These are phyloP conservation scores for Collybia mongolica DNA, from an alignment of 768 basidiomycete species.

Conservation along the genomic window DNA sequence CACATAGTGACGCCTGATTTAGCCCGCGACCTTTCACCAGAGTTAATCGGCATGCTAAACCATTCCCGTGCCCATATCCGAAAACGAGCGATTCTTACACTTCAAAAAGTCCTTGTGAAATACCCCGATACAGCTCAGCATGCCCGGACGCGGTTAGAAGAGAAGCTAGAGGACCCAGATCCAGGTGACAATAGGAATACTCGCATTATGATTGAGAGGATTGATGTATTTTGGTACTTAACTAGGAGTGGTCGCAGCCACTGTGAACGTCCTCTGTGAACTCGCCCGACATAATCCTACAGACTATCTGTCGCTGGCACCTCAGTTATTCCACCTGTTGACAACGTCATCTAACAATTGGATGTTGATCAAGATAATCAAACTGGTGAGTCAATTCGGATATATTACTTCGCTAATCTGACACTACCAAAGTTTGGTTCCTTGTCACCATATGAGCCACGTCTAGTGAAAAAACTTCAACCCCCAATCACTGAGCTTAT, in stretches of 20 bases:
- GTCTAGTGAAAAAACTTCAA: slow-evolving; percentile 91
- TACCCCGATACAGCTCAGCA: slow-evolving; percentile 77
- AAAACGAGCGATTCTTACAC: slow-evolving; percentile 83
- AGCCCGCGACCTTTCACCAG: slow-evolving; percentile 86
- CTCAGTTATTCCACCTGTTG: slow-evolving; percentile 88
- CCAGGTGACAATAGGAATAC: slow-evolving; percentile 40
- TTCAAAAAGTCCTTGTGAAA: slow-evolving; percentile 78
- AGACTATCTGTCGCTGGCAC: slow-evolving; percentile 85
- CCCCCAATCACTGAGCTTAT: slow-evolving; percentile 95
- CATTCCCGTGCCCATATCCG: slow-evolving; percentile 88
- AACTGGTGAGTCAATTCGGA: slow-evolving; percentile 57
- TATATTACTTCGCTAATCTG: background rate
- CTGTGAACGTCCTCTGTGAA: slow-evolving; percentile 94
- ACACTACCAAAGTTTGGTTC: slow-evolving; percentile 74
- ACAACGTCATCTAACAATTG: slow-evolving; percentile 97
- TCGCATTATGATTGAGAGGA: background rate
- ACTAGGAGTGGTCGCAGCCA: slow-evolving; percentile 87
- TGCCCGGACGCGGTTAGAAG: slow-evolving; percentile 69
- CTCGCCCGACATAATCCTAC: slow-evolving; percentile 76
- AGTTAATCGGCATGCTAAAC: slow-evolving; percentile 82
- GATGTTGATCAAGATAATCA: slow-evolving; percentile 99
- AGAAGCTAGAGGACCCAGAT: slow-evolving; percentile 80
- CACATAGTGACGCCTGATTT: slow-evolving; percentile 85
- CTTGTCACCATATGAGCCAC: slow-evolving; percentile 87
- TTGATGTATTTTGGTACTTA: background rate